Percentiles rank a stretch among this genome's conserved stretches.
Evolutionary conservation across 345 rosid species (phyloP).

Genomic region (Eucalyptus albens): DNA sequence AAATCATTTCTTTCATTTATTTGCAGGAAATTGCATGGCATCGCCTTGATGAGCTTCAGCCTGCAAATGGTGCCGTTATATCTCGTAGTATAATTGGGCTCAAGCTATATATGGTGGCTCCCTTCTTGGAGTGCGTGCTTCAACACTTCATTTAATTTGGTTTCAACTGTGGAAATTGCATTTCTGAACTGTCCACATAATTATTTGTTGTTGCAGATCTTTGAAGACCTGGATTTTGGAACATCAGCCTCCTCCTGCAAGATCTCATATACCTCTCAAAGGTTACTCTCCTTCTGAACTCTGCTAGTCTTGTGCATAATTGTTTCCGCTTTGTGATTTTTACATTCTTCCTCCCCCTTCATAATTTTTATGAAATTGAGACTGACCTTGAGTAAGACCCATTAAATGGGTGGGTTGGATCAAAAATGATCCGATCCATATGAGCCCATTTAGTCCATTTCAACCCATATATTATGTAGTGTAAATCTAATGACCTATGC

Average conservation of each 20-base stretch:
- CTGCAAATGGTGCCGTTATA: conserved; percentile 68
- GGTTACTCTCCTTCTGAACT: conserved; percentile 19
- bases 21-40: conserved; percentile 97
- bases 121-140: conserved; percentile 68
- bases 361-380: no score
- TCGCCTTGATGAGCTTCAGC: conserved; percentile 74
- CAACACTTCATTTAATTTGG: background rate
- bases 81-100: conserved; percentile 79
- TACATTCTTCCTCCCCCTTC: background rate
- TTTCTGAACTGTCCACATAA: background rate
- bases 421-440: no score
- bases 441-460: no score
- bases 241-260: conserved; percentile 53
- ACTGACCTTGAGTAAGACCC: no score
- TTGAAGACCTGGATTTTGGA: conserved; percentile 62
- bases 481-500: no score
- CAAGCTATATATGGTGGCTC: conserved; percentile 97
- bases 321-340: background rate
- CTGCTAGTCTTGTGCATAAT: background rate
- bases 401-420: no score
- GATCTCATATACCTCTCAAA: conserved; percentile 53
- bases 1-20: background rate
- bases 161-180: background rate
- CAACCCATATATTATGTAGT: no score
- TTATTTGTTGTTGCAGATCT: conserved; percentile 28